Evolutionary conservation across 768 basidiomycete genomes (phyloP).

Genomic region (Phanerochaete carnosa): DNA sequence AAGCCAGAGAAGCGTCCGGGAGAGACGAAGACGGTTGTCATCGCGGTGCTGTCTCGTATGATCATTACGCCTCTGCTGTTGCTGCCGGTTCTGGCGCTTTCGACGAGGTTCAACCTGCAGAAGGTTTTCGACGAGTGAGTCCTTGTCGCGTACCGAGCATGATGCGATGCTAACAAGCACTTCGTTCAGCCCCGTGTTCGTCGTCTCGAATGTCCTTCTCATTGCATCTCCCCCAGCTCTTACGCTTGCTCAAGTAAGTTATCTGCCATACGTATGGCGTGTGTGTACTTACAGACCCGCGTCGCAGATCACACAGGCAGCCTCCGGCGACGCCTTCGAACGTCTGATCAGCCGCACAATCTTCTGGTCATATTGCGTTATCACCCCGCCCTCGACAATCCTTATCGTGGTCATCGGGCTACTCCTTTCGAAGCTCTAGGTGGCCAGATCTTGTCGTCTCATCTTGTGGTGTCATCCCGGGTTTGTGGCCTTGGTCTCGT

Average conservation of each 20-base stretch:
- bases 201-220: conserved; percentile 80
- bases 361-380: conserved; percentile 87
- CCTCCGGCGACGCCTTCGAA: conserved; percentile 86
- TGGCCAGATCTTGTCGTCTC: background rate
- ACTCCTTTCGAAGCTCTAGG: conserved; percentile 50
- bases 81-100: conserved; percentile 69
- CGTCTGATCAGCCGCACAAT: conserved; percentile 87
- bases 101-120: conserved; percentile 56
- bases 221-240: conserved; percentile 81
- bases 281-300: conserved; percentile 27
- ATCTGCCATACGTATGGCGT: conserved; percentile 17
- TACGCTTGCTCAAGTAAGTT: conserved; percentile 55
- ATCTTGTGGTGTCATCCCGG: background rate
- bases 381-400: conserved; percentile 85
- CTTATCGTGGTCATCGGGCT: conserved; percentile 74
- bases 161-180: conserved; percentile 1
- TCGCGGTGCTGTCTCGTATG: conserved; percentile 86
- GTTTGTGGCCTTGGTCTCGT: background rate
- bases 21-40: conserved; percentile 79
- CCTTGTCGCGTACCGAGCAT: background rate
- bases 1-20: conserved; percentile 39
- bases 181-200: conserved; percentile 70
- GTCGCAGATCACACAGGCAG: conserved; percentile 76
- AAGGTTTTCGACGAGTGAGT: conserved; percentile 75
- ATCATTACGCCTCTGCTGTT: conserved; percentile 76